Evolutionary conservation across 2,329 filamentous ascomycete genomes (phyloP).

Genomic region (Lizonia empirigonia): DNA sequence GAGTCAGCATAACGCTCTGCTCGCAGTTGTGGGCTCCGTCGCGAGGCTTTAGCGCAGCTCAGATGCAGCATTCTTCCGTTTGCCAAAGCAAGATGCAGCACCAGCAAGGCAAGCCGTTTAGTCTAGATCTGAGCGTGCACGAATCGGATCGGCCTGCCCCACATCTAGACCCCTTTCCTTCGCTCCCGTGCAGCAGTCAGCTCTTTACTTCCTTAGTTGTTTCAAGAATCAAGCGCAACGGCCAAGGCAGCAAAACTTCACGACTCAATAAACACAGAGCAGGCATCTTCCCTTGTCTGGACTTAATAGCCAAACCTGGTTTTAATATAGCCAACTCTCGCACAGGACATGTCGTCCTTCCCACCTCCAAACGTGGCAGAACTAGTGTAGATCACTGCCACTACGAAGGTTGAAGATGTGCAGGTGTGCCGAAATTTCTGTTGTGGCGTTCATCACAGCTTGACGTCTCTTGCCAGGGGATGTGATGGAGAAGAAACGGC

Average conservation of each 20-base stretch:
- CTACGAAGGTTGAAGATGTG: constrained; percentile 3
- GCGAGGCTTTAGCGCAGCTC: constrained; percentile 4
- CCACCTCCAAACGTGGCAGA: constrained; percentile 9
- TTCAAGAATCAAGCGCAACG: constrained; percentile 26
- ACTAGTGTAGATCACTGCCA: constrained; percentile 12
- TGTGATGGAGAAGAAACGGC: constrained; percentile 16
- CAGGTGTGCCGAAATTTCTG: constrained; percentile 25
- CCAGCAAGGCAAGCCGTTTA: constrained; percentile 39
- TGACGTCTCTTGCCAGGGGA: constrained; percentile 25
- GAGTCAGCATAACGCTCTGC: constrained; percentile 13
- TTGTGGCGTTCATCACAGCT: constrained; percentile 30
- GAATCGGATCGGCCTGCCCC: constrained; percentile 44
- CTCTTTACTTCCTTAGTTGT: constrained; percentile 12
- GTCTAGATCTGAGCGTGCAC: constrained; percentile 40
- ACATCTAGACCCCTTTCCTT: constrained; percentile 36
- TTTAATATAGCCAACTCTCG: constrained; percentile 9
- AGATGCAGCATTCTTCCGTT: constrained; percentile 6
- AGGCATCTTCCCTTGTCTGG: constrained; percentile 9
- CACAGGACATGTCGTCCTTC: constrained; percentile 14
- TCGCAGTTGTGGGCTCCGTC: constrained; percentile 3
- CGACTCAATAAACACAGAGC: constrained; percentile 14
- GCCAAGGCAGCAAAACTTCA: constrained; percentile 7
- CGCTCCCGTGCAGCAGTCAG: constrained; percentile 6
- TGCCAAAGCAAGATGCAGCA: constrained; percentile 39
- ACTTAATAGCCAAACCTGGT: constrained; percentile 4